phyloP scores from a whole-genome alignment of 805 yeast species.

The Saccharomycopsis sp. region DNA sequence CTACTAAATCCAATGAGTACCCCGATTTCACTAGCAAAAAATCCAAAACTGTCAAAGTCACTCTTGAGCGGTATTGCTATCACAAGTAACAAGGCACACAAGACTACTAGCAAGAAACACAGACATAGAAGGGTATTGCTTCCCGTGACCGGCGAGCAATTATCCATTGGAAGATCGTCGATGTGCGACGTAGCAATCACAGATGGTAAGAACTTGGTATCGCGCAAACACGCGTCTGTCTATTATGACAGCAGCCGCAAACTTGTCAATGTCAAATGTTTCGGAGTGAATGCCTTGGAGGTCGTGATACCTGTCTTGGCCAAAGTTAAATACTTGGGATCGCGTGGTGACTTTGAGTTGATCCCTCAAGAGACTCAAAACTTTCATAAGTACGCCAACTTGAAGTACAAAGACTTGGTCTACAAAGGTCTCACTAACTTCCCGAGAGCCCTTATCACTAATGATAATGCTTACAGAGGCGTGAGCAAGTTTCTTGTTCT shows the following conservation, averaged over 20 bases:
- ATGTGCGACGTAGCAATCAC: conserved; percentile 33
- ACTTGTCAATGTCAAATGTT: conserved; percentile 35
- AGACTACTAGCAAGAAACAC: conserved; percentile 10
- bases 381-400: conserved; percentile 7
- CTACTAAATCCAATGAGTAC: conserved; percentile 1
- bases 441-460: conserved; percentile 10
- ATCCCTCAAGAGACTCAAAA: conserved; percentile 9
- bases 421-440: conserved; percentile 18
- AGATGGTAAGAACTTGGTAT: conserved; percentile 17
- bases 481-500: conserved; percentile 16
- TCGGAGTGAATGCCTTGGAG: conserved; percentile 50
- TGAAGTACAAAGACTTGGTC: conserved; percentile 19
- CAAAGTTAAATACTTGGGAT: conserved; percentile 25
- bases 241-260: conserved; percentile 19
- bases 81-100: neutral
- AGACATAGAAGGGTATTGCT: conserved; percentile 31
- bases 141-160: conserved; percentile 27
- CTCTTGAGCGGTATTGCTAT: conserved; percentile 3
- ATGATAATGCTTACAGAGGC: neutral
- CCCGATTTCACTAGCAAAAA: conserved; percentile 4
- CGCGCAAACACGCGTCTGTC: conserved; percentile 20
- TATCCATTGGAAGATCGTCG: conserved; percentile 47
- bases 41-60: conserved; percentile 1
- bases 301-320: conserved; percentile 40
- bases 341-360: conserved; percentile 17